A percentile compares a stretch with the other conserved stretches of the same genome.
Conservation (phyloP, 306 rosid species). For the Ormosia emarginata region DNA sequence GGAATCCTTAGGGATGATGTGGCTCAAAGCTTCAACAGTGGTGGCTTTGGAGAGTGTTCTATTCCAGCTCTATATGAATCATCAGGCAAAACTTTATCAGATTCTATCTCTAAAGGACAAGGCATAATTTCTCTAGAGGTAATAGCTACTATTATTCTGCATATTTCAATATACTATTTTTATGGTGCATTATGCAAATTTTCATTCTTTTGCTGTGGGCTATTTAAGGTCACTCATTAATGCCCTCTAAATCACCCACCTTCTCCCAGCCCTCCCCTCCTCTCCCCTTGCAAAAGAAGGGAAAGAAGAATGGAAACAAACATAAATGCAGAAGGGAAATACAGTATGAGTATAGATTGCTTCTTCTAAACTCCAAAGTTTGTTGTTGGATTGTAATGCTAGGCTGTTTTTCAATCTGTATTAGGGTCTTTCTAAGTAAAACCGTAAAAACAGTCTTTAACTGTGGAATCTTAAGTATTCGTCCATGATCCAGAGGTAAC, state of each 20-base stretch:
- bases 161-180: neutral
- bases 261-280: neutral
- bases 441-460: neutral
- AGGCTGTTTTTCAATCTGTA: neutral
- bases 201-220: slow-evolving; percentile 3
- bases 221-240: neutral
- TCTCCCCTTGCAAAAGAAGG: neutral
- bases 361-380: neutral
- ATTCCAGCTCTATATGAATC: slow-evolving; percentile 43
- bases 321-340: neutral
- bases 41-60: slow-evolving; percentile 49
- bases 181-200: neutral
- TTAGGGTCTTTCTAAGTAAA: neutral
- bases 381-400: neutral
- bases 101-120: slow-evolving; percentile 39
- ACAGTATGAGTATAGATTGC: neutral
- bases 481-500: neutral
- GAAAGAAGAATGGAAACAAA: neutral
- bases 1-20: slow-evolving; percentile 47
- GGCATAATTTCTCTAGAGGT: slow-evolving; percentile 65
- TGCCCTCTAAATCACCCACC: neutral
- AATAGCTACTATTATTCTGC: slow-evolving; percentile 21
- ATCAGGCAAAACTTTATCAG: slow-evolving; percentile 41
- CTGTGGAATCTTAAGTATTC: neutral
- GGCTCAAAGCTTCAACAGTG: slow-evolving; percentile 46